phyloP scores from a whole-genome alignment of 192 early-diverging fungal genomes.

The Glomus cerebriforme region DNA sequence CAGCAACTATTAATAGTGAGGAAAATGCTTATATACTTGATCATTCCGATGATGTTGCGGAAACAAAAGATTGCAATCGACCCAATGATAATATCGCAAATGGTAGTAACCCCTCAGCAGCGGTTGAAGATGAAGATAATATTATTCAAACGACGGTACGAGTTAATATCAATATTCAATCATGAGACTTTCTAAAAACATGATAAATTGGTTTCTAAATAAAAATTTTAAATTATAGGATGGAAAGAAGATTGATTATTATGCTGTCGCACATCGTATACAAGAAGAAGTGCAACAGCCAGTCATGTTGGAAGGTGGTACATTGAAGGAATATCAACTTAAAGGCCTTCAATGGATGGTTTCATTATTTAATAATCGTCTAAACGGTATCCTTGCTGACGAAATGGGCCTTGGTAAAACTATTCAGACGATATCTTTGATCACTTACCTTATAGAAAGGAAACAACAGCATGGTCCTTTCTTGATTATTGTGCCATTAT shows the following conservation, averaged over 20 bases:
- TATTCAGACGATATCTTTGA: conserved; percentile 95
- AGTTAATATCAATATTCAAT: neutral
- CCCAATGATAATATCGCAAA: conserved; percentile 41
- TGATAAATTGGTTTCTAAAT: neutral
- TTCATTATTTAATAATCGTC: conserved; percentile 95
- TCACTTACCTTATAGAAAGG: conserved; percentile 95
- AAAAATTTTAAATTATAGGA: conserved; percentile 30
- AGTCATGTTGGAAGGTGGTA: conserved; percentile 82
- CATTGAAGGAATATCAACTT: conserved; percentile 95
- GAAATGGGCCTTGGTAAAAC: conserved; percentile 91
- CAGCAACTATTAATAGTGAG: neutral
- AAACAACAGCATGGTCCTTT: conserved; percentile 95
- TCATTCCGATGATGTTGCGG: neutral
- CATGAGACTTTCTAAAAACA: neutral
- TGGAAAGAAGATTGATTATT: conserved; percentile 73
- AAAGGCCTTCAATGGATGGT: conserved; percentile 99
- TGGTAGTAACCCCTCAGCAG: conserved; percentile 33
- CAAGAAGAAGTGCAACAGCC: conserved; percentile 85
- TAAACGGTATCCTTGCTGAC: conserved; percentile 98
- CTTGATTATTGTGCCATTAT: conserved; percentile 93
- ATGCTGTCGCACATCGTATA: conserved; percentile 83
- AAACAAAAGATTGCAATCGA: conserved; percentile 7
- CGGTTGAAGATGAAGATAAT: conserved; percentile 46
- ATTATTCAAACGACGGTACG: conserved; percentile 35
- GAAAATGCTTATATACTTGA: neutral